Evolutionary conservation across 2,329 filamentous ascomycete species (phyloP).

Genomic region (Fragosphaeria purpurea): DNA sequence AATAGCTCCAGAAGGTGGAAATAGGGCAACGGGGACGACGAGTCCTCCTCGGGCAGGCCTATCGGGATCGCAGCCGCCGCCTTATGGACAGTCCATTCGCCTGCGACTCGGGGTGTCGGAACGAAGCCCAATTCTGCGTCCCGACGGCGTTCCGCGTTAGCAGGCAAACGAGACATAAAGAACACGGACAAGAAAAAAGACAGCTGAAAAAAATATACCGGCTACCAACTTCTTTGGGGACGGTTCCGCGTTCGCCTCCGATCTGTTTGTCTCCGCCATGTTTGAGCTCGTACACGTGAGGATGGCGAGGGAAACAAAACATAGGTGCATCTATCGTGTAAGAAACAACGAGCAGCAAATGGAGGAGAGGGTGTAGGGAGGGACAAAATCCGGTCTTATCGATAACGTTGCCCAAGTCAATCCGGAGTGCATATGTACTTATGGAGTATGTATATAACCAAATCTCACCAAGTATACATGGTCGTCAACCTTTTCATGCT

Average conservation of each 20-base stretch:
- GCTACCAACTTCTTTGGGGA: not conserved
- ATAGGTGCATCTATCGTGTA: too few relatives aligned
- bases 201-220: not conserved
- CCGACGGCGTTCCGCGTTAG: too few relatives aligned
- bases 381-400: too few relatives aligned
- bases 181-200: not conserved
- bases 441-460: too few relatives aligned
- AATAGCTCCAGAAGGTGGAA: constrained; percentile 90
- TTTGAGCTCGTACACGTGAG: too few relatives aligned
- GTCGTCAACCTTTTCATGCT: too few relatives aligned
- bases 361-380: too few relatives aligned
- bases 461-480: too few relatives aligned
- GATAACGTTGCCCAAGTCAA: too few relatives aligned
- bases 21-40: constrained; percentile 72
- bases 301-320: too few relatives aligned
- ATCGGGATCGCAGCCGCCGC: constrained; percentile 56
- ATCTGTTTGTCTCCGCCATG: not conserved
- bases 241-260: not conserved
- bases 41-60: constrained; percentile 47
- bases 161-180: not conserved
- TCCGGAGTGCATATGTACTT: too few relatives aligned
- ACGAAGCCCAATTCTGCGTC: constrained; percentile 26
- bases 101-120: constrained; percentile 29
- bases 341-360: too few relatives aligned
- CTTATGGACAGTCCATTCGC: constrained; percentile 45